Base-by-base conservation (phyloP, 768 basidiomycete species). In the Auriscalpium microsporum region DNA sequence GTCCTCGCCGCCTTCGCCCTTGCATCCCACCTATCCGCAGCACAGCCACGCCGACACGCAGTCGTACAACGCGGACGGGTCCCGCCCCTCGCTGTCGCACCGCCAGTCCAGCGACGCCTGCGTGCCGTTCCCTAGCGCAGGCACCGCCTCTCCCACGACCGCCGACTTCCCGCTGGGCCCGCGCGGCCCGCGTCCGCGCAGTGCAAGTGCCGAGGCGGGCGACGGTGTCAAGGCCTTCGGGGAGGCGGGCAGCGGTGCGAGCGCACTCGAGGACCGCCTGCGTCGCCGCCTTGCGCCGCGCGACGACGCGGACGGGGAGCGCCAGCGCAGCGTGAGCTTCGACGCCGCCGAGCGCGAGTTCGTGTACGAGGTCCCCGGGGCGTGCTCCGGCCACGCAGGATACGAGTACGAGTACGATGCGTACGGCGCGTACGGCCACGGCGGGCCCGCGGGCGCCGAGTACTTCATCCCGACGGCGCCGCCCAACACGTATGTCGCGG, bases 151-250 rank as follows among this genome's bases (percentile, higher is more conserved):
- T 19, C 54, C 54, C 3, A 35, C 52, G 34, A 37, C 16, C 17
- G 54, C 50, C 8, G 56, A 50, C 14, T n/a, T 13, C 23, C 46
- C 46, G 4, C 49, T 38, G 4, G 33, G 45, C 19, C 48, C 42
- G 16, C 53, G 55, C n/a, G 50, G 45, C 21, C 45, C 46, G 7
- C 56, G 60, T 23, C 60, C 58, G 11, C 60, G 60, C 49, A 61
- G 60, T 17, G 60, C 60, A 9, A 61, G 60, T 36, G 60, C 60
- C 13, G 60, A 60, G 21, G 60, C 60, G 16, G 60, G 60, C 13
- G 60, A 61, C 21, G 60, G 60, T 7, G 55, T 61, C 19, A 61
- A 61, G n/a, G 60, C 60, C 13, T 61, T 61, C 56, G 56, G 55
- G 2, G 16, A 28, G 38, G 47, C 58, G 52, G 58, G 28, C 28